phyloP scores from a whole-genome alignment of 331 rosid genomes.

The Pyracantha coccinea region DNA sequence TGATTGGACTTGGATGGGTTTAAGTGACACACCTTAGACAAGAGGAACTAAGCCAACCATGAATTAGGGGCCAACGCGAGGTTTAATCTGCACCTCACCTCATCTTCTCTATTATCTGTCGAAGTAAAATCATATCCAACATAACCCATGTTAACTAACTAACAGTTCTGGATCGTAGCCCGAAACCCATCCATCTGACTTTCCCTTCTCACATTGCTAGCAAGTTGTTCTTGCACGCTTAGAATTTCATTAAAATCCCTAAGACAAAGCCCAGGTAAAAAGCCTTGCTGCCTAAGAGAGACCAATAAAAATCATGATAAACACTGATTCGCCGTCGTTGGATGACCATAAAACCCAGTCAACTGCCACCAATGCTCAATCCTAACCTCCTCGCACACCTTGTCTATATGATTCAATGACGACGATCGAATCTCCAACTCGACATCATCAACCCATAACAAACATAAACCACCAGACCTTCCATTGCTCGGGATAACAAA shows the following conservation, averaged over 20 bases:
- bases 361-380: not conserved
- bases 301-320: not conserved
- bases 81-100: not conserved
- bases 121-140: not conserved
- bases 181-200: not conserved
- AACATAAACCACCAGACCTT: not conserved
- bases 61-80: not conserved
- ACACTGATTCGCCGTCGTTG: accelerated
- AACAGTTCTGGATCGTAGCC: not conserved
- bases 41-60: not conserved
- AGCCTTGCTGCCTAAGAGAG: not conserved
- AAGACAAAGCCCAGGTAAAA: not conserved
- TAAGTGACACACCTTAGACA: not conserved
- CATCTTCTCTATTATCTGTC: not conserved
- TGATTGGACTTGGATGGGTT: not conserved
- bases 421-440: not conserved
- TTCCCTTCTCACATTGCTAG: not conserved
- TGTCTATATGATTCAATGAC: not conserved
- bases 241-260: not conserved
- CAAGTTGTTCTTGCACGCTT: not conserved
- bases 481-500: not conserved
- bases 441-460: not conserved
- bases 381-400: accelerated
- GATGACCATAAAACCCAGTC: not conserved
- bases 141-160: not conserved